Evolutionary conservation across 306 rosid genomes (phyloP).

Genomic region (Rosa chinensis): DNA sequence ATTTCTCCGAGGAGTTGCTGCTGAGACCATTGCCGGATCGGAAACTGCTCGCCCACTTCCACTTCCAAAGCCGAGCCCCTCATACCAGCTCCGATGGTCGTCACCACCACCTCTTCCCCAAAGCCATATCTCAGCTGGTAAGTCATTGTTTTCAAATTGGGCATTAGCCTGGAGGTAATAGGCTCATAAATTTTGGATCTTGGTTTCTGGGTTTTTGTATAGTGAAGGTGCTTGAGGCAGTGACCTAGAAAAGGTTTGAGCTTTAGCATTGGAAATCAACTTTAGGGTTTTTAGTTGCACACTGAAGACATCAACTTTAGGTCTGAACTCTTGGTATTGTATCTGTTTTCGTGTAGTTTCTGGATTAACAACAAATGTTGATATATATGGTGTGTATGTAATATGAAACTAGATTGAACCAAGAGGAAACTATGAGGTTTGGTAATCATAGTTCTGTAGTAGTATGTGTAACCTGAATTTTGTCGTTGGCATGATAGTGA

Average conservation of each 20-base stretch:
- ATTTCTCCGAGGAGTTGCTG: conserved; percentile 82
- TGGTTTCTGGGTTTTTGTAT: conserved; percentile 7
- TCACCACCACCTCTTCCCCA: conserved; percentile 93
- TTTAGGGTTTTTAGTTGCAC: not conserved
- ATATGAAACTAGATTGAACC: conserved; percentile 5
- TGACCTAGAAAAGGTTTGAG: not conserved
- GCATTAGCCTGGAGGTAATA: not conserved
- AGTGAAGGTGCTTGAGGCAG: not conserved
- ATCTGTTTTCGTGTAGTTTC: not conserved
- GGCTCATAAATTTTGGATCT: conserved; percentile 7
- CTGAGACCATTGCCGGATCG: conserved; percentile 88
- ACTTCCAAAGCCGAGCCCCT: conserved; percentile 66
- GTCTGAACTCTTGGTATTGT: not conserved
- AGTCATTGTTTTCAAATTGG: not conserved
- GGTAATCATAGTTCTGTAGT: not conserved
- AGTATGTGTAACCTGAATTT: not conserved
- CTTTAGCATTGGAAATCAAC: not conserved
- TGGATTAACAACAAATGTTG: not conserved
- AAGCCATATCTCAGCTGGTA: conserved; percentile 91
- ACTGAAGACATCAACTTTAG: not conserved
- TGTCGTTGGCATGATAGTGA: not conserved
- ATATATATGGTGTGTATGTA: not conserved
- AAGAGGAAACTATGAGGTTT: not conserved
- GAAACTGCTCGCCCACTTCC: conserved; percentile 83
- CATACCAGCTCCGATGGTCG: conserved; percentile 47